Conservation (phyloP, 257 asterid genomes). For the Paraleonurus japonicus region DNA sequence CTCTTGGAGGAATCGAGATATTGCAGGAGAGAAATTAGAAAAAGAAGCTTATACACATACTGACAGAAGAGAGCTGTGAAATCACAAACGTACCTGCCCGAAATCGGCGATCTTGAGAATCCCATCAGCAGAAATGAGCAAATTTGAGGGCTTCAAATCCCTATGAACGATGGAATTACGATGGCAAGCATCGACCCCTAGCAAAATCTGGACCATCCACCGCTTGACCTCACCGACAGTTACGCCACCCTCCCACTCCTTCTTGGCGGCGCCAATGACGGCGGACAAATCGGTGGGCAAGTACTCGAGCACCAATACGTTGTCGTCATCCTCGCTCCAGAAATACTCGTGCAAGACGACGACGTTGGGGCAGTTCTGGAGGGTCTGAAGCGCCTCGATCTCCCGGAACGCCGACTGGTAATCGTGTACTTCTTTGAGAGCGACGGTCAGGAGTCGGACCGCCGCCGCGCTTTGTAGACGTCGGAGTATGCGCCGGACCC, state of each 20-base stretch:
- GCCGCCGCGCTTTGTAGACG: constrained; percentile 82
- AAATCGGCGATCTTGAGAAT: constrained; percentile 90
- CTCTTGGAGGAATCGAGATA: neutral
- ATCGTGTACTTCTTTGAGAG: constrained; percentile 90
- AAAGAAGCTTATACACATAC: neutral
- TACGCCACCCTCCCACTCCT: constrained; percentile 62
- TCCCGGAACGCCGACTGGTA: constrained; percentile 83
- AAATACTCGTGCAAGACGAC: constrained; percentile 72
- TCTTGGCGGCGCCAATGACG: constrained; percentile 62
- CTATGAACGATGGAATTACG: constrained; percentile 80
- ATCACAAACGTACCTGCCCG: constrained; percentile 66
- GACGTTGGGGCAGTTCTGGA: constrained; percentile 67
- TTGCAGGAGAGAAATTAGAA: neutral
- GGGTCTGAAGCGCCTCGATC: constrained; percentile 77
- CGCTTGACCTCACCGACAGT: constrained; percentile 65
- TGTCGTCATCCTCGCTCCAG: constrained; percentile 92
- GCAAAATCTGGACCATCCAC: constrained; percentile 85
- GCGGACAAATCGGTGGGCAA: constrained; percentile 70
- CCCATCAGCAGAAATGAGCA: constrained; percentile 82
- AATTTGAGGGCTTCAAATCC: constrained; percentile 88
- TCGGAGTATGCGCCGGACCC: constrained; percentile 98
- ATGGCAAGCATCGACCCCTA: constrained; percentile 78
- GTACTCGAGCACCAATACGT: constrained; percentile 88
- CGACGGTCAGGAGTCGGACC: constrained; percentile 71
- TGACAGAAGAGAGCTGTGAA: too few relatives aligned